These are phyloP conservation scores for Secale cereale DNA, from an alignment of 176 grass and related monocot species.

Conservation along the genomic window DNA sequence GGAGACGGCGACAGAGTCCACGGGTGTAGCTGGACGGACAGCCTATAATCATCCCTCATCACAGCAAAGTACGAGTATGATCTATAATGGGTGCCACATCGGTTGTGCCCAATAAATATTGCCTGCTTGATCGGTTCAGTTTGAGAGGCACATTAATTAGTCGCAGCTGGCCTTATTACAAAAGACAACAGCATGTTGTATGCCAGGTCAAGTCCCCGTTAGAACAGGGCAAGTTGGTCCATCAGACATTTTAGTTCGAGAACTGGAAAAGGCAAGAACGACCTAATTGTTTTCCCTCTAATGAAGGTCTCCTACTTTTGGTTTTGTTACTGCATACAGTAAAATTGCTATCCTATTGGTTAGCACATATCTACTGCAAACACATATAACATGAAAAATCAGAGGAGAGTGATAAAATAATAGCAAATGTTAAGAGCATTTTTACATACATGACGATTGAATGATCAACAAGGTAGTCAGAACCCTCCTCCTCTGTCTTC, in stretches of 20 bases:
- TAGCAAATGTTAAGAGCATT: background rate
- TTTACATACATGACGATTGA: conserved; percentile 91
- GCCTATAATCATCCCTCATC: background rate
- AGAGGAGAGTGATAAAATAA: background rate
- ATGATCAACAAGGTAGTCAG: conserved; percentile 97
- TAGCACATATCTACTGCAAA: background rate
- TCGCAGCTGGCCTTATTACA: background rate
- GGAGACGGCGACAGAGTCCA: background rate
- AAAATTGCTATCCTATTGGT: background rate
- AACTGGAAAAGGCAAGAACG: background rate
- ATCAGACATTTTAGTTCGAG: background rate
- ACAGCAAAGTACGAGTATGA: background rate
- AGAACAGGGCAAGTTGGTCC: background rate
- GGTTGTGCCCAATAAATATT: conserved; percentile 8
- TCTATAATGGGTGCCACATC: conserved; percentile 7
- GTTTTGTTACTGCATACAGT: background rate
- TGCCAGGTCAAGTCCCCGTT: background rate
- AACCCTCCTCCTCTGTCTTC: conserved; percentile 88
- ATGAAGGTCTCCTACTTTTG: background rate
- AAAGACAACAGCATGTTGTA: background rate
- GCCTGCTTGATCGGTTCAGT: background rate
- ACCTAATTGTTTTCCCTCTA: background rate
- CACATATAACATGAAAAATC: background rate
- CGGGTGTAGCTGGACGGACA: background rate
- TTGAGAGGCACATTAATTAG: background rate